Conservation (phyloP, 768 basidiomycete species). For the Mycena amicta region DNA sequence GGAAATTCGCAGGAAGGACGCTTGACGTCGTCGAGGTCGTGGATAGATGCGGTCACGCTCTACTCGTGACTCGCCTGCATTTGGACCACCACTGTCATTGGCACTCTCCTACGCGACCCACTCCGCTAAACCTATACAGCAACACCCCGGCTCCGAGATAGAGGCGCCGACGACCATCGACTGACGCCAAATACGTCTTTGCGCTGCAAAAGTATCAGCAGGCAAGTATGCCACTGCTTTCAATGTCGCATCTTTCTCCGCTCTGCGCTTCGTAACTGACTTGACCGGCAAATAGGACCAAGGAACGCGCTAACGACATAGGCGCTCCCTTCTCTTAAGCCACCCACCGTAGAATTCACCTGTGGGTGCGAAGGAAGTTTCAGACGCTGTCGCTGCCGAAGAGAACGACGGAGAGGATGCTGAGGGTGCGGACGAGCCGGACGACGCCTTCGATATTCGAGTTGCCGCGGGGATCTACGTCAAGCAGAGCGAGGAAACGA, state of each 20-base stretch:
- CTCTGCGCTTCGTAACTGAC: slow-evolving; percentile 5
- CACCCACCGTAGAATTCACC: slow-evolving; percentile 46
- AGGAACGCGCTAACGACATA: slow-evolving; percentile 75
- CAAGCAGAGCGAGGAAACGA: slow-evolving; percentile 74
- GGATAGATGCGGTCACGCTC: neutral
- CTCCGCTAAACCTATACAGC: slow-evolving; percentile 7
- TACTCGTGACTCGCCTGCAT: slow-evolving; percentile 7
- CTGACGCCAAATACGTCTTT: slow-evolving; percentile 84
- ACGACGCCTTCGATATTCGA: slow-evolving; percentile 98
- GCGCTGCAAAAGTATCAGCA: slow-evolving; percentile 82
- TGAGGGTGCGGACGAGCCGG: slow-evolving; percentile 77
- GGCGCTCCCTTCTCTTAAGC: too few relatives aligned
- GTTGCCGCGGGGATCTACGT: slow-evolving; percentile 97
- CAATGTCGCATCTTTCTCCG: slow-evolving; percentile 73
- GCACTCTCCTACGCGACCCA: slow-evolving; percentile 3
- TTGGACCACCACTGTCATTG: slow-evolving; percentile 14
- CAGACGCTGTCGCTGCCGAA: slow-evolving; percentile 41
- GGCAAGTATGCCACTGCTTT: slow-evolving; percentile 87
- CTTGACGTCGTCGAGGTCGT: neutral
- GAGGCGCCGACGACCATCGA: slow-evolving; percentile 65
- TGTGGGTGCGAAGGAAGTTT: slow-evolving; percentile 74
- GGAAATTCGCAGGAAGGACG: neutral
- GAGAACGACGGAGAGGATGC: slow-evolving; percentile 54
- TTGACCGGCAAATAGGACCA: slow-evolving; percentile 53
- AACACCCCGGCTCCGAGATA: slow-evolving; percentile 24